phyloP scores from a whole-genome alignment of 164 flowering plant genomes.

The Cinnamomum chago region DNA sequence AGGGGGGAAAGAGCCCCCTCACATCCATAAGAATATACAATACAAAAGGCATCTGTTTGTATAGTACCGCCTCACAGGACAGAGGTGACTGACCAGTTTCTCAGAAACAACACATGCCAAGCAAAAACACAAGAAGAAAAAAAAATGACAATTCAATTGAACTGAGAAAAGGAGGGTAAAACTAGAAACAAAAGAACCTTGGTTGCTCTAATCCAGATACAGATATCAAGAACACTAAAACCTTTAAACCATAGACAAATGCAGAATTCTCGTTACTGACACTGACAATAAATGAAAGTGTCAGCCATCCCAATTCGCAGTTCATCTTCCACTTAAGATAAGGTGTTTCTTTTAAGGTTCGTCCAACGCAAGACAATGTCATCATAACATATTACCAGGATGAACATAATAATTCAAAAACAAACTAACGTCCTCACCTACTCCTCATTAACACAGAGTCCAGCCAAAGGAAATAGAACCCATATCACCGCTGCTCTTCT shows the following conservation, averaged over 20 bases:
- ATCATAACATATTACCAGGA: constrained; percentile 3
- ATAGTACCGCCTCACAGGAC: no score
- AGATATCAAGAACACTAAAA: not conserved
- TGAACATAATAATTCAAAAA: constrained; percentile 8
- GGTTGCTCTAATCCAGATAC: not conserved
- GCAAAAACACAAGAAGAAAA: no score
- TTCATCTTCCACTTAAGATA: not conserved
- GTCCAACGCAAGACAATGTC: not conserved
- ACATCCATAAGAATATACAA: no score
- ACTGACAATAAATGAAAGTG: not conserved
- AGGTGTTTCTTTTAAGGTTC: not conserved
- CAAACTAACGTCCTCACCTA: not conserved
- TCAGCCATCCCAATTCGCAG: not conserved
- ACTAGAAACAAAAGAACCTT: no score
- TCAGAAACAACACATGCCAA: no score
- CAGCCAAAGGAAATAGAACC: not conserved
- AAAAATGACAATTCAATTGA: no score
- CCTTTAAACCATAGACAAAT: not conserved
- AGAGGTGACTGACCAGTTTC: no score
- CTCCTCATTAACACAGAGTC: not conserved
- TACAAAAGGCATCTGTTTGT: no score
- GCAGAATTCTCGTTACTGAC: not conserved
- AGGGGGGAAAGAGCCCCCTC: no score
- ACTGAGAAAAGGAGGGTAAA: no score
- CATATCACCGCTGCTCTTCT: constrained; percentile 38